These are phyloP conservation scores for Colletotrichum echinochloae DNA, from an alignment of 2,329 filamentous ascomycete species.

Conservation along the genomic window DNA sequence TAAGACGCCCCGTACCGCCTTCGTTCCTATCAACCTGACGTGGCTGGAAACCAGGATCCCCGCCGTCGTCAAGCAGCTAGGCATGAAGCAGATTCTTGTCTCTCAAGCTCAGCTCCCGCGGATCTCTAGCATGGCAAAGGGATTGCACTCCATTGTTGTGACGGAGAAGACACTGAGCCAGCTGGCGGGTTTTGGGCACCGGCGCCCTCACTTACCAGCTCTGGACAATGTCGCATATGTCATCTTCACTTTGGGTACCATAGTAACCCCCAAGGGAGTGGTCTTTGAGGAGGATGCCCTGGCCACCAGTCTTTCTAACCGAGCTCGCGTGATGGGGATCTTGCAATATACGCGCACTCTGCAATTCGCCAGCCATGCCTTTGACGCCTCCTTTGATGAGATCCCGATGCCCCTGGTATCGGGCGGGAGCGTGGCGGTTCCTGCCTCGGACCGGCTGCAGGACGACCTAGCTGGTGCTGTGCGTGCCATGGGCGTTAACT, in stretches of 20 bases:
- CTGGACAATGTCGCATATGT: constrained; percentile 47
- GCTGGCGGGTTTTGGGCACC: neutral
- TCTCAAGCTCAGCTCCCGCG: neutral
- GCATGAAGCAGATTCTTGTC: neutral
- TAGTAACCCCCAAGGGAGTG: constrained; percentile 61
- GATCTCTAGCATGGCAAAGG: neutral
- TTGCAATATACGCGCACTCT: constrained; percentile 24
- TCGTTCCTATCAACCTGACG: neutral
- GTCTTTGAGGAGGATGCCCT: constrained; percentile 46
- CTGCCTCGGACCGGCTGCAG: neutral
- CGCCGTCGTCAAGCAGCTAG: neutral
- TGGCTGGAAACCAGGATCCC: neutral
- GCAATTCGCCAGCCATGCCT: constrained; percentile 65
- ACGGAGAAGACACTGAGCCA: neutral
- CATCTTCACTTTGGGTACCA: constrained; percentile 56
- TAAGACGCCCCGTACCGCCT: neutral
- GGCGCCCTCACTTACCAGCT: neutral
- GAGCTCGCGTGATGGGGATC: neutral
- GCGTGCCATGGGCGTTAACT: neutral
- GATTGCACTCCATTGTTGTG: neutral
- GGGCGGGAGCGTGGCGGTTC: constrained; percentile 62
- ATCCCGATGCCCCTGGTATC: constrained; percentile 63
- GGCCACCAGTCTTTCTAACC: neutral
- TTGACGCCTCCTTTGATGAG: constrained; percentile 64
- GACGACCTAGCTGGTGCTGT: constrained; percentile 43